Evolutionary conservation across 73 alveolate species (phyloP).

Genomic region (Stentor roeselii): DNA sequence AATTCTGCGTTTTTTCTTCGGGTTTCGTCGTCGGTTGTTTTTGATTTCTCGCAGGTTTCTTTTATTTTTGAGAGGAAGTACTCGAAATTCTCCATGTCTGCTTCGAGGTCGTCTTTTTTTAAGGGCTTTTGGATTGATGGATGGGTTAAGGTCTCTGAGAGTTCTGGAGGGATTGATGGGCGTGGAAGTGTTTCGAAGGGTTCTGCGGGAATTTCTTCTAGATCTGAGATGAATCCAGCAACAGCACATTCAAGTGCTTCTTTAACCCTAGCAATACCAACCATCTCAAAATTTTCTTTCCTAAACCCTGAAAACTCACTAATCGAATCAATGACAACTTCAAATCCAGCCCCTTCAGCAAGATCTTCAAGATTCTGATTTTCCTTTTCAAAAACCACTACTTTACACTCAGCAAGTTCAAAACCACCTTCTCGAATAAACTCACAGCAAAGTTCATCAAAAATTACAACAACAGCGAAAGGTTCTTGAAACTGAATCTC

Average conservation of each 20-base stretch:
- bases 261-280: neutral
- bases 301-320: neutral
- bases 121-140: too few relatives aligned
- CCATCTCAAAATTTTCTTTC: neutral
- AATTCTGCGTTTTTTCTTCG: neutral
- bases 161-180: too few relatives aligned
- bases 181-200: too few relatives aligned
- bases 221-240: neutral
- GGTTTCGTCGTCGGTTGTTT: neutral
- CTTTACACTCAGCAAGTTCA: too few relatives aligned
- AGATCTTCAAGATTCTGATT: neutral
- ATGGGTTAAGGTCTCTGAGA: too few relatives aligned
- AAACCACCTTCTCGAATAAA: too few relatives aligned
- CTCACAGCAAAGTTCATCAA: too few relatives aligned
- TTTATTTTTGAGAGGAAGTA: neutral
- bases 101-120: neutral
- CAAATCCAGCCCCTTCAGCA: neutral
- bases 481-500: too few relatives aligned
- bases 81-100: neutral
- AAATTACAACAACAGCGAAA: too few relatives aligned
- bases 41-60: neutral
- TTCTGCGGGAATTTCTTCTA: neutral
- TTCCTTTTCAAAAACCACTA: neutral
- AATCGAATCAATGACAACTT: neutral
- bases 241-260: slow-evolving; percentile 9